These are phyloP conservation scores for Cynanchum wilfordii DNA, from an alignment of 257 asterid species.

Conservation along the genomic window DNA sequence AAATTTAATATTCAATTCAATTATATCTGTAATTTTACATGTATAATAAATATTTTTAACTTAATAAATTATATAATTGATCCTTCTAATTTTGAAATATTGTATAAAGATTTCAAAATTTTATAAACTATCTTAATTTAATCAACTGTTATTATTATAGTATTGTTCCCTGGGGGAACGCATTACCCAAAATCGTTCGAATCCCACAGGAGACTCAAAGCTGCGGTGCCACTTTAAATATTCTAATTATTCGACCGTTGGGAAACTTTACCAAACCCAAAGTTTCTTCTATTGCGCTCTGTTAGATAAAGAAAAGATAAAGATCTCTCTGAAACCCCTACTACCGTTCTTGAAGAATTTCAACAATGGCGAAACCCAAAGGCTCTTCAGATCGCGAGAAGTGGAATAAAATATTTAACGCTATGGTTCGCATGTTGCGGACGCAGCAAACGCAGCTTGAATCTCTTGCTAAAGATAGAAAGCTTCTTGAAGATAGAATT, in stretches of 20 bases:
- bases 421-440: slow-evolving; percentile 37
- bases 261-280: slow-evolving; percentile 13
- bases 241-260: slow-evolving; percentile 26
- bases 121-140: no score
- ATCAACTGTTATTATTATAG: no score
- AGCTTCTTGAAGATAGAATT: slow-evolving; percentile 50
- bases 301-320: background rate
- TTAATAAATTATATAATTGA: no score
- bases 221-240: background rate
- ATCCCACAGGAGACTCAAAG: no score
- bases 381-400: slow-evolving; percentile 37
- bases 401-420: slow-evolving; percentile 46
- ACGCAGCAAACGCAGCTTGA: slow-evolving; percentile 40
- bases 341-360: background rate
- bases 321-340: slow-evolving; percentile 2
- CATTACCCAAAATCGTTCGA: no score
- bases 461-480: slow-evolving; percentile 36
- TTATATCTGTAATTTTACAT: no score
- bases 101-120: no score
- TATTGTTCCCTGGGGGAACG: no score
- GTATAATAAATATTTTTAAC: no score
- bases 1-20: no score
- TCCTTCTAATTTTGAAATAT: no score
- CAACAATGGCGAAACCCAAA: slow-evolving; percentile 50
- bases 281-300: background rate